Conservation (phyloP, 1,284 basidiomycete species). For the Veloboletus limbatus region DNA sequence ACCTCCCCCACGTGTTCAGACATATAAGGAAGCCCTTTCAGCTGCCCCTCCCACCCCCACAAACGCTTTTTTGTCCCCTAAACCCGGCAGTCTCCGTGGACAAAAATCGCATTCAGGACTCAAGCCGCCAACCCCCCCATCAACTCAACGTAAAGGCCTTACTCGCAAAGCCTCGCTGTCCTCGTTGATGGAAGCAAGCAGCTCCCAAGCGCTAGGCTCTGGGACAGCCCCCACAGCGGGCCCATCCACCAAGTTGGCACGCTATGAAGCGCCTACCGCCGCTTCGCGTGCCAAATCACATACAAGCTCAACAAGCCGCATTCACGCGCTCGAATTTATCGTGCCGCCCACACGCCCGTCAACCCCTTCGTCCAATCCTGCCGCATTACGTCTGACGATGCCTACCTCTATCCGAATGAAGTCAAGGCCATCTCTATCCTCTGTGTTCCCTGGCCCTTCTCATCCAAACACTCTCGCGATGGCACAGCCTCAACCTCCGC, state of each 20-base stretch:
- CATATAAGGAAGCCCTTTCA: conserved; percentile 55
- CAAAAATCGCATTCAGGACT: conserved; percentile 79
- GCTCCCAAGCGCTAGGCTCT: conserved; percentile 55
- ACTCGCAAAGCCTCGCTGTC: conserved; percentile 74
- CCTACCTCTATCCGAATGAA: conserved; percentile 74
- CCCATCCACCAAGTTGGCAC: conserved; percentile 41
- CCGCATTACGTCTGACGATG: conserved; percentile 79
- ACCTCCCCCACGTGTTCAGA: conserved; percentile 49
- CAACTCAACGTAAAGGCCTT: conserved; percentile 51
- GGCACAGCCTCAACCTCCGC: conserved; percentile 24
- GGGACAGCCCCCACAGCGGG: conserved; percentile 38
- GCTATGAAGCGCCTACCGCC: conserved; percentile 75
- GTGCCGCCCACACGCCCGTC: conserved; percentile 75
- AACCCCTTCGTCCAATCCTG: conserved; percentile 72
- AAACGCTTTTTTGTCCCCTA: conserved; percentile 57
- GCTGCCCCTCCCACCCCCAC: conserved; percentile 45
- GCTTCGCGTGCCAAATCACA: conserved; percentile 74
- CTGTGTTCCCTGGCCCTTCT: conserved; percentile 57
- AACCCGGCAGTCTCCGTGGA: conserved; percentile 67
- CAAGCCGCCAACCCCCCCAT: conserved; percentile 65
- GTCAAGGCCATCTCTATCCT: conserved; percentile 67
- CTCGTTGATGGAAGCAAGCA: conserved; percentile 60
- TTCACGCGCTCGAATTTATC: conserved; percentile 55
- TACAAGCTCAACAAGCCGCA: conserved; percentile 58
- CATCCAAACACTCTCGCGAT: conserved; percentile 29